Evolutionary conservation across 352 stramenopile species (phyloP).

Genomic region (Elongisporangium undulatum): DNA sequence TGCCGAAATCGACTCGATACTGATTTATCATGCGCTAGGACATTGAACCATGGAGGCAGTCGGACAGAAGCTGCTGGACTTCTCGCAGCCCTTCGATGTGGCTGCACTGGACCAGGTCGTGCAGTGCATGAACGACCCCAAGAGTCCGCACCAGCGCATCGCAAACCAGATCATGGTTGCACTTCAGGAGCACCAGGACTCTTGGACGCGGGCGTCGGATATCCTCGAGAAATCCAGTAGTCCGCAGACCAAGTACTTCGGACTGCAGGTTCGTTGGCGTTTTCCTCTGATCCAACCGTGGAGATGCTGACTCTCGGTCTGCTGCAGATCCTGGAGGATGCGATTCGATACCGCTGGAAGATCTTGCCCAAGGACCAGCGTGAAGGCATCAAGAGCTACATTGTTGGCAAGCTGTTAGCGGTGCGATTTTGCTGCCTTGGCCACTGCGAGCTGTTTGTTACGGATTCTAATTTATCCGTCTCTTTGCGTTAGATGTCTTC

Average conservation of each 20-base stretch:
- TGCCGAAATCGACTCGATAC: neutral
- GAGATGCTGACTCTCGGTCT: constrained; percentile 5
- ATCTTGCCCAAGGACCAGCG: constrained; percentile 95
- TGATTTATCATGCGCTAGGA: neutral
- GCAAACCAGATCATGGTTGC: constrained; percentile 94
- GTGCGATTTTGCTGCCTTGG: constrained; percentile 28
- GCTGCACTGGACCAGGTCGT: constrained; percentile 95
- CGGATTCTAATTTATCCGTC: constrained; percentile 1
- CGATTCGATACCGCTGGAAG: constrained; percentile 97
- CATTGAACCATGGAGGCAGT: constrained; percentile 73
- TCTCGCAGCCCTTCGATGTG: constrained; percentile 95
- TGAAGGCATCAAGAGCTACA: constrained; percentile 98
- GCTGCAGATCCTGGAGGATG: constrained; percentile 94
- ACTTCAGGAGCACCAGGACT: constrained; percentile 91
- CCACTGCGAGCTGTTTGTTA: neutral
- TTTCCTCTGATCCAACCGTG: neutral
- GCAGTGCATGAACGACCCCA: constrained; percentile 94
- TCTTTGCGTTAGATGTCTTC: constrained; percentile 69
- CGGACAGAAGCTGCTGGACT: constrained; percentile 91
- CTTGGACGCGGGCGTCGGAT: constrained; percentile 91
- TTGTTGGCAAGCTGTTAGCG: constrained; percentile 95
- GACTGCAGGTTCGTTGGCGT: constrained; percentile 55
- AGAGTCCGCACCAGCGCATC: constrained; percentile 89
- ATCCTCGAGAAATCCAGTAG: constrained; percentile 95
- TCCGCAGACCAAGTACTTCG: constrained; percentile 91